Evolutionary conservation across 805 yeast genomes (phyloP).

Genomic region (Monosporozyma unispora): DNA sequence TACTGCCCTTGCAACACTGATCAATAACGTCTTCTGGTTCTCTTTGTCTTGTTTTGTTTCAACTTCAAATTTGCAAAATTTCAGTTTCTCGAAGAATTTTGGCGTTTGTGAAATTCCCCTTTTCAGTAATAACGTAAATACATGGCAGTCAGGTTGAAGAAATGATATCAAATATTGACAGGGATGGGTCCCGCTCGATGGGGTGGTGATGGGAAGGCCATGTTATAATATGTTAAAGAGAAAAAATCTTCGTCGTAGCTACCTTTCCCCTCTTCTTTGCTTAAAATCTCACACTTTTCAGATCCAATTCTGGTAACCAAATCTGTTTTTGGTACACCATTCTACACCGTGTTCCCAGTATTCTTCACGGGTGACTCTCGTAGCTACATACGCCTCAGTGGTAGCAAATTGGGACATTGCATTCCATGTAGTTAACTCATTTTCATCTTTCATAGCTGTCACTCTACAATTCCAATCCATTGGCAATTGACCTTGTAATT

Average conservation of each 20-base stretch:
- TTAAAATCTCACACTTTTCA: slow-evolving; percentile 3
- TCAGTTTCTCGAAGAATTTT: neutral
- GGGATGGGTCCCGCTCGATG: no score
- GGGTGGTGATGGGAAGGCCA: neutral
- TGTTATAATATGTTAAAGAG: neutral
- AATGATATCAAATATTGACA: no score
- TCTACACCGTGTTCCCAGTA: slow-evolving; percentile 73
- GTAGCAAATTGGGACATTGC: slow-evolving; percentile 42
- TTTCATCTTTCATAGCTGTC: slow-evolving; percentile 23
- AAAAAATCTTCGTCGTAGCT: neutral
- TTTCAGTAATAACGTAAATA: neutral
- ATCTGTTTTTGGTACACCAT: slow-evolving; percentile 35
- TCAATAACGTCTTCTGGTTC: neutral
- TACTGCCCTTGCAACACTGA: neutral
- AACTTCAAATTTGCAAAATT: neutral
- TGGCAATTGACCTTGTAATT: slow-evolving; percentile 59
- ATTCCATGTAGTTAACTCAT: slow-evolving; percentile 46
- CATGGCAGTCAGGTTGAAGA: neutral
- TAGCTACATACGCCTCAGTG: slow-evolving; percentile 35
- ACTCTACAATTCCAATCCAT: slow-evolving; percentile 59
- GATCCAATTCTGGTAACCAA: slow-evolving; percentile 35
- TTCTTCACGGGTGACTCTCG: slow-evolving; percentile 65
- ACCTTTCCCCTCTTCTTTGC: neutral
- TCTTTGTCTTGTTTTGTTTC: neutral
- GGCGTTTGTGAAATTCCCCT: neutral